phyloP scores from a whole-genome alignment of 2,329 filamentous ascomycete species.

The Nemania diffusa region DNA sequence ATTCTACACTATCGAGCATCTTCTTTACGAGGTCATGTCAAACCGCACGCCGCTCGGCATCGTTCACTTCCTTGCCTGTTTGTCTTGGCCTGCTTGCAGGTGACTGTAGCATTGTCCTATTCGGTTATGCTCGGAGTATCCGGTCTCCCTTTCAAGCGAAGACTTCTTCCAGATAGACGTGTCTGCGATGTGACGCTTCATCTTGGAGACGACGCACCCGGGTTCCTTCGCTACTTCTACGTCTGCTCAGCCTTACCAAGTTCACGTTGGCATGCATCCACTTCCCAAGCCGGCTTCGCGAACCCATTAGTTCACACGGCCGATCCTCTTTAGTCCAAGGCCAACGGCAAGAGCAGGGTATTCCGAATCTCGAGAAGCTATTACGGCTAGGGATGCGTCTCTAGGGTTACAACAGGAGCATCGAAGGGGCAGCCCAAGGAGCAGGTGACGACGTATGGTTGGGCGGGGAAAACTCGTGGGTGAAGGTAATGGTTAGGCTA shows the following conservation, averaged over 20 bases:
- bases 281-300: conserved; percentile 16
- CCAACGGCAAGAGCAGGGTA: conserved; percentile 28
- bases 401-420: conserved; percentile 39
- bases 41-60: conserved; percentile 23
- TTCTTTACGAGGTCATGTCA: conserved; percentile 21
- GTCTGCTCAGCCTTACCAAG: conserved; percentile 45
- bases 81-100: conserved; percentile 31
- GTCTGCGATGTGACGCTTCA: conserved; percentile 44
- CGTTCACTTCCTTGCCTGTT: conserved; percentile 12
- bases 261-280: conserved; percentile 23
- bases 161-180: conserved; percentile 44
- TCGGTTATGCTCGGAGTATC: conserved; percentile 42
- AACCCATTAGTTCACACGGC: conserved; percentile 17
- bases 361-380: conserved; percentile 39
- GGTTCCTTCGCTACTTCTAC: conserved; percentile 15
- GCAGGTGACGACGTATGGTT: conserved; percentile 44
- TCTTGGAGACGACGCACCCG: conserved; percentile 32
- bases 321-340: conserved; percentile 21
- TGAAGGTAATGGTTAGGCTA: conserved; percentile 43
- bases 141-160: conserved; percentile 41
- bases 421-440: conserved; percentile 33
- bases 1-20: conserved; percentile 9
- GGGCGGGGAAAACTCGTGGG: conserved; percentile 46
- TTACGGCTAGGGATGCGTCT: conserved; percentile 23
- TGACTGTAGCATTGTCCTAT: conserved; percentile 36